Evolutionary conservation across 352 stramenopile species (phyloP), one percentile per base, ranked within the genome.

Genomic region (Globisporangium sylvaticum): DNA sequence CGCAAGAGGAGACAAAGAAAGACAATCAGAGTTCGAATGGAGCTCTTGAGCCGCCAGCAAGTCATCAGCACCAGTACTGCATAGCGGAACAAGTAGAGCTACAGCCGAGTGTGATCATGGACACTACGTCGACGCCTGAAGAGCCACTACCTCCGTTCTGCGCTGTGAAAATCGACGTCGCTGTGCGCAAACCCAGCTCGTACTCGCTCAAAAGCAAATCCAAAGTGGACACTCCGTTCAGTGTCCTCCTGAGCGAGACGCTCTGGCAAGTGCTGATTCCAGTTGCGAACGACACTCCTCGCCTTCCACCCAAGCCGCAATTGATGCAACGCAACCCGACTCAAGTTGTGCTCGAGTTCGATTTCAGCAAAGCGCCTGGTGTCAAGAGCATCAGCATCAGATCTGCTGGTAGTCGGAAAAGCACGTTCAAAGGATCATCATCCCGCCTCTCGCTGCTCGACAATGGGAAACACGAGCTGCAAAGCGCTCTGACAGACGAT

Each of bases 271-370:
- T 79, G 7, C 25, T 69, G 7, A 69, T 79, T 10, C 76, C 76
- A 8, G 50, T 79, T 18, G 24, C 69, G 25, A 67, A 79, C 53
- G 71, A 83, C 20, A 24, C 27, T 12, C 32, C 29, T 0, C 22
- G 22, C 0, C 4, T 67, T 12, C 73, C 64, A 6, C 39, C 66
- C 7, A 64, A 50, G 31, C 76, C 67, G 0, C 31, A 37, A 12
- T 59, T 79, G 2, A 55, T 68, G n/a, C 67, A 78, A 8, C 69
- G 72, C n/a, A 64, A 53, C n/a, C 9, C 27, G 0, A 66, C 59
- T 0, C 63, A 78, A 32, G 62, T 81, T 22, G 66, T 76, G 5
- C 3, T 81, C 9, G 65, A 65, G 32, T 80, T 75, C 22, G 48
- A 44, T 18, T 7, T 18, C 29, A 62, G 25, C n/a, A 52, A 58